Base-by-base conservation (phyloP, 2,329 filamentous ascomycete genomes). In the Apiospora marii region DNA sequence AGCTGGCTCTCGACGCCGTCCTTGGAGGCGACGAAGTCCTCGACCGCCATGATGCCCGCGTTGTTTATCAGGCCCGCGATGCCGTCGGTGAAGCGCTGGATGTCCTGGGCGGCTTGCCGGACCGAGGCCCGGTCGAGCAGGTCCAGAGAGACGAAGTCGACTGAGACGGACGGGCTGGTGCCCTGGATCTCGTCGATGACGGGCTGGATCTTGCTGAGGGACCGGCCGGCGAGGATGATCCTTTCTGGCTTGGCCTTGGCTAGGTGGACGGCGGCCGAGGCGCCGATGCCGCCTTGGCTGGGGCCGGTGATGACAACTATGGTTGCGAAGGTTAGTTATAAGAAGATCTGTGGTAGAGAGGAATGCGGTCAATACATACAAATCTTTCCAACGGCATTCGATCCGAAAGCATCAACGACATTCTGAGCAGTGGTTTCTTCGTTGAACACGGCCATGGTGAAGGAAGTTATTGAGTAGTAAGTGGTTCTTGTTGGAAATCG, bases 1-100 rank as follows among this genome's bases (percentile, higher is more conserved):
- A 84, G 80, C 30, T 82, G 81, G 70, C 68, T 79, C 76, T 85
- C 85, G 44, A 82, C 75, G 0, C 84, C 83, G 69, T 86, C 84
- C 0, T 73, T 73, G 0, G 82, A 81, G 8, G 77, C 72, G 1
- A 72, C 73, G 22, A 76, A 80, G 0, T 77, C 75, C 16, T 43
- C 41, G 2, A 79, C 67, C 0, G 79, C 82, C 84, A 85, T 85
- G 67, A 85, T 79, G 1, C 79, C 84, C 0, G 85, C 84, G 71
- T 84, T 85, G 71, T 86, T 86, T 13, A 72, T 49, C 6, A 72
- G 61, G 13, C 43, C 64, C 16, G 67, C 53, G 30, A 73, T 37
- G 24, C 46, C 27, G 19, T 34, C 43, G 34, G 44, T 44, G 34
- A 24, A 46, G 10, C 14, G 44, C 67, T 12, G 34, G 34, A 69